Evolutionary conservation across 192 early-diverging fungal genomes (phyloP), one percentile per base, ranked within the genome.

Genomic region (Coemansia sp.): DNA sequence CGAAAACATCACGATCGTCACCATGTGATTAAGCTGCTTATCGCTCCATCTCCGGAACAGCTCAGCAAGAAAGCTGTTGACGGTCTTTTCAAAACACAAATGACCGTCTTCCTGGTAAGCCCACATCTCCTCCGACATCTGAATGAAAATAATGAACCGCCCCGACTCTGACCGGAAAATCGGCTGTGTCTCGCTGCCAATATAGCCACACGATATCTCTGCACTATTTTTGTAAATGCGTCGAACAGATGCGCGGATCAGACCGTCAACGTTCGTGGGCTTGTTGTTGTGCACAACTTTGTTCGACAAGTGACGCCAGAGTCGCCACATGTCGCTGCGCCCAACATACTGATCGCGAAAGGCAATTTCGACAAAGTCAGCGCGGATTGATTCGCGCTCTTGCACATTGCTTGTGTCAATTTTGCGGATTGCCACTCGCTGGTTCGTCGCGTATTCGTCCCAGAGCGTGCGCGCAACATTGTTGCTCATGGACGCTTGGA

Each of bases 61-160:
- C 50, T 94, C 89, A 0, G 92, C 90, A 12, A 98, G 75, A 69
- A 96, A 97, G 55, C 88, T 87, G 68, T 91, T 87, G 49, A 97
- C 87, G 4, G 88, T 91, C 72, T 93, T 94, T 75, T 96, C 96
- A 81, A 92, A 96, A 72, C 89, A 94, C 21, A 98, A 76, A 69
- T 97, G 93, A 7, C 95, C 94, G 66, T 98, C 95, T 65, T 97
- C 95, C 57, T 94, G 94, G 85, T 96, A 97, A 38, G 94, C 89
- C 91, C 92, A 95, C 94, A 97, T 98, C 80, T 98, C 96, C 49
- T 87, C 86, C 28, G 89, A 91, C 93, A 98, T 93, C 80, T 98
- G 96, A 19, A 98, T 87, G 70, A 96, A 94, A 14, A 98, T 86
- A 68, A 94, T 96, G 54, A 90, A 93, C 60, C 95, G 93, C 10